A percentile compares a stretch with the other conserved stretches of the same genome.
Evolutionary conservation across 2,329 filamentous ascomycete species (phyloP).

Genomic region (Mariannaea sp.): DNA sequence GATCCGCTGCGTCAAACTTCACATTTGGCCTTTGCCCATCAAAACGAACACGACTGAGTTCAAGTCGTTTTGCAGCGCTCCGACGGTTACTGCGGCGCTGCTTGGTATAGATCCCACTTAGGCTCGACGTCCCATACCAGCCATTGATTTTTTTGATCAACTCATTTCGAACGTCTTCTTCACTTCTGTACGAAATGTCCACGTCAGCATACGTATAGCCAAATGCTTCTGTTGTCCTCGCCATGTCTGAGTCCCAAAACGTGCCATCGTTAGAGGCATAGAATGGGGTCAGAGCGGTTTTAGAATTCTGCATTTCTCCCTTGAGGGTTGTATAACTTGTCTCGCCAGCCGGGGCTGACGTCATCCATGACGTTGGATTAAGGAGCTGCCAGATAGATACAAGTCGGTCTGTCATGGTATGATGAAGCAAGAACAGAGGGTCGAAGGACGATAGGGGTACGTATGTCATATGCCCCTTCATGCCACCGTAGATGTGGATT

Average conservation of each 20-base stretch:
- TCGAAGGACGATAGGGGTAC: conserved; percentile 78
- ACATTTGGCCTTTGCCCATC: conserved; percentile 31
- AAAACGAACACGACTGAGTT: conserved; percentile 7
- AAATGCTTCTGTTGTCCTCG: conserved; percentile 64
- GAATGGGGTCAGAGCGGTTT: conserved; percentile 70
- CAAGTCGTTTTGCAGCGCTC: not conserved
- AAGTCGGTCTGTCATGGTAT: conserved; percentile 74
- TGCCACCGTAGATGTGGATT: conserved; percentile 63
- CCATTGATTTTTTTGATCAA: conserved; percentile 57
- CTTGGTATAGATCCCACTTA: conserved; percentile 29
- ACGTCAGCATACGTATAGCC: conserved; percentile 77
- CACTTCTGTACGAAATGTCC: conserved; percentile 31
- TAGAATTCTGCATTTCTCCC: conserved; percentile 58
- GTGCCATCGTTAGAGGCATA: conserved; percentile 59
- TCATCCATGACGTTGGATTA: conserved; percentile 70
- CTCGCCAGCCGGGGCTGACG: conserved; percentile 57
- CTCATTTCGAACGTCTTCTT: conserved; percentile 40
- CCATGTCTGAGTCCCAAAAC: conserved; percentile 70
- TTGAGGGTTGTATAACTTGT: conserved; percentile 64
- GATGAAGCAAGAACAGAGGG: conserved; percentile 79
- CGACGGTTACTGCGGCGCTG: not conserved
- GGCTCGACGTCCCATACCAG: conserved; percentile 45
- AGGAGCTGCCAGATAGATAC: conserved; percentile 79
- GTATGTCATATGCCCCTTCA: conserved; percentile 70
- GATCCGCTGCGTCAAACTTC: conserved; percentile 32